Evolutionary conservation across 345 rosid species (phyloP), one percentile per base, ranked within the genome.

Genomic region (Aquilaria malaccensis): DNA sequence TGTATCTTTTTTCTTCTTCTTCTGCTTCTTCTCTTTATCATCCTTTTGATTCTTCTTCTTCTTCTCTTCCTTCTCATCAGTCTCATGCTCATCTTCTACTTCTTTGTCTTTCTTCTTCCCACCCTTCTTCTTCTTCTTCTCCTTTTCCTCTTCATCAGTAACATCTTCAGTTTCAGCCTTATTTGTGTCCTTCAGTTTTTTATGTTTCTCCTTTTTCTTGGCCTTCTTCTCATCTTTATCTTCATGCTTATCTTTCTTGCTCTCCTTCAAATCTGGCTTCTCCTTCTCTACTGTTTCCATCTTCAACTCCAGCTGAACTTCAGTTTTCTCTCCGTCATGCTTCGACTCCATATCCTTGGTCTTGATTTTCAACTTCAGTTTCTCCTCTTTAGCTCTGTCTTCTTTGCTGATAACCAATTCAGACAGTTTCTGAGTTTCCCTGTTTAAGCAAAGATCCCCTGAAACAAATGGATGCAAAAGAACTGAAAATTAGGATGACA

Each of bases 301-400:
- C 75, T 89, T 80, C 74, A 83, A 70, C 57, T 81, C 83, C 68
- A 80, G 61, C 61, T 83, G 88, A 53, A 72, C 60, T 79, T 78
- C 76, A 33, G 70, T 62, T 41, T 79, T 75, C 52, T 65, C 76
- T 45, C 68, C 63, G 63, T 49, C 75, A 60, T 67, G 76, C 2
- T 50, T 65, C 15, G 77, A 11, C 50, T 70, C 73, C 59, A 49
- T 12, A 60, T 79, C 87, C 48, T 80, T 64, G 14, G 79, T 55
- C 81, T 86, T 79, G 67, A 85, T 58, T 72, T 73, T 80, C 30
- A 82, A 53, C 62, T 83, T 75, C 68, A 81, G 47, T 61, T 83
- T 77, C 65, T 85, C 96, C 78, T 79, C 72, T 58, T 74, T 79
- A 15, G 77, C 78, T 61, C 51, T 75, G 59, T 83, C 71, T 56